These are phyloP conservation scores for Mortierella sp. DNA, from an alignment of 371 early-diverging fungal genomes.

Conservation along the genomic window DNA sequence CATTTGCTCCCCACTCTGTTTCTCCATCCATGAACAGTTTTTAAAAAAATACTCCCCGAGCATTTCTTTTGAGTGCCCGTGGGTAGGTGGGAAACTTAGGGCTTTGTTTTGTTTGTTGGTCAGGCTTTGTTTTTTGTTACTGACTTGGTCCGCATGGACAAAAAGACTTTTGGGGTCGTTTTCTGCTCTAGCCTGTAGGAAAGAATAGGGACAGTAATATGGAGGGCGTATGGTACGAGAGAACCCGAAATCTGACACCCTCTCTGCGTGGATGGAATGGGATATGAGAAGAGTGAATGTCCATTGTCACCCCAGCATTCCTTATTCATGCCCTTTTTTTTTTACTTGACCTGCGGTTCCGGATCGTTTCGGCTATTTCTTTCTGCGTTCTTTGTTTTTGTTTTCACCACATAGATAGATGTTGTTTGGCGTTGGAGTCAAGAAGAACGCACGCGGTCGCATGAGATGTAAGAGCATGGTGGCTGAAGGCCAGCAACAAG, in stretches of 20 bases:
- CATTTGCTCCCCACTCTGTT: slow-evolving; percentile 7
- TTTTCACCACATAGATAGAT: not conserved
- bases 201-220: not conserved
- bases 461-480: not conserved
- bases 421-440: not conserved
- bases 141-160: not conserved
- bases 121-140: not conserved
- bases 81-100: slow-evolving; percentile 6
- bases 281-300: not conserved
- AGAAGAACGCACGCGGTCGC: not conserved
- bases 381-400: not conserved
- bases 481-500: not conserved
- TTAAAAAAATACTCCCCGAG: not conserved
- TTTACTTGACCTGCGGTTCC: not conserved
- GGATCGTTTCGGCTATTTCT: slow-evolving; percentile 5
- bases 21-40: not conserved
- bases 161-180: not conserved
- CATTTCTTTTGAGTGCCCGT: not conserved
- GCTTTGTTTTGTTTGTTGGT: not conserved
- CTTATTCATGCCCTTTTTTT: not conserved
- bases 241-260: not conserved
- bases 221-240: not conserved
- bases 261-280: not conserved
- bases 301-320: not conserved
- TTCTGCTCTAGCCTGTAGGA: not conserved